These are phyloP conservation scores for Diaporthe citrichinensis DNA, from an alignment of 2,329 filamentous ascomycete species.

Conservation along the genomic window DNA sequence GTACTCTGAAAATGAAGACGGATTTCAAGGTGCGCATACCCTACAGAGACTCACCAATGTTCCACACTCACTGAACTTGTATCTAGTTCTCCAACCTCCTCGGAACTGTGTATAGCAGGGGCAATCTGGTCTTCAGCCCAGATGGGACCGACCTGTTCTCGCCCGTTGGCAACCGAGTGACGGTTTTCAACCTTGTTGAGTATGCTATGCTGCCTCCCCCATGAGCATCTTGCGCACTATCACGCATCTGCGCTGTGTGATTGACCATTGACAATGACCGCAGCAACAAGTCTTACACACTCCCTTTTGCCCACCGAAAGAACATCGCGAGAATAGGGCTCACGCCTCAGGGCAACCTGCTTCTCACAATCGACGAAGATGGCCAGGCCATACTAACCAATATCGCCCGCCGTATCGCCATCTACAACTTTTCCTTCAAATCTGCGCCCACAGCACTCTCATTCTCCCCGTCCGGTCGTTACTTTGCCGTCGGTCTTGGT, in stretches of 20 bases:
- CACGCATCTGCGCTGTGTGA: conserved; percentile 48
- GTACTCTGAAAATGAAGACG: conserved; percentile 86
- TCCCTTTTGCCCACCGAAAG: conserved; percentile 92
- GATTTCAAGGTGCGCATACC: conserved; percentile 85
- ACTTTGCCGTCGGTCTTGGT: conserved; percentile 91
- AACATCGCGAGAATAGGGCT: conserved; percentile 93
- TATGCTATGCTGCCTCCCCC: conserved; percentile 57
- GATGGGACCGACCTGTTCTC: conserved; percentile 97
- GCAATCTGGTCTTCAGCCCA: conserved; percentile 95
- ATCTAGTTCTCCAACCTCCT: conserved; percentile 95
- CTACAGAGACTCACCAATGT: neutral
- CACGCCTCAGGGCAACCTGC: conserved; percentile 89
- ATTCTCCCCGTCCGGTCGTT: conserved; percentile 90
- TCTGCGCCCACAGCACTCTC: conserved; percentile 84
- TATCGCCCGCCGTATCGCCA: conserved; percentile 84
- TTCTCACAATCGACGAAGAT: conserved; percentile 94
- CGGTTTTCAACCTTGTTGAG: conserved; percentile 97
- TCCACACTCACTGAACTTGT: neutral
- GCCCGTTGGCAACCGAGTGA: conserved; percentile 95
- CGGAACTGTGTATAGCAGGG: conserved; percentile 97
- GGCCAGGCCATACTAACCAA: conserved; percentile 95
- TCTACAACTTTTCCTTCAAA: conserved; percentile 97
- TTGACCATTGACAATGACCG: conserved; percentile 43
- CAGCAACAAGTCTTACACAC: conserved; percentile 89
- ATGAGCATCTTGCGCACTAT: neutral